Conservation (phyloP, 2,329 filamentous ascomycete genomes). For the Xylaria sp. region DNA sequence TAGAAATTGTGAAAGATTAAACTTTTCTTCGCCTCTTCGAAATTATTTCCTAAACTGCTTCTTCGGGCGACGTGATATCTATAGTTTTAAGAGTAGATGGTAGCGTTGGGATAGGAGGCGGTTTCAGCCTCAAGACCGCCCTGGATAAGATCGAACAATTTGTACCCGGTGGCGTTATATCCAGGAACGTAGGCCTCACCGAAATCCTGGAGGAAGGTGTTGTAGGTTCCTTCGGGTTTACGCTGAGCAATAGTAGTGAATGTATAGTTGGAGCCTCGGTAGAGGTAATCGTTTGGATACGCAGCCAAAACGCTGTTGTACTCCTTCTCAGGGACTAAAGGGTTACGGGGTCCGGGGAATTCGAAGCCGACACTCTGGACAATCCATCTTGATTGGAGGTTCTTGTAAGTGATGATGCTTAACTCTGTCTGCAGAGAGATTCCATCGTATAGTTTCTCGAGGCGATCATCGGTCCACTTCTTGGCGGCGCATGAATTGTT, state of each 20-base stretch:
- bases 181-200: conserved; percentile 10
- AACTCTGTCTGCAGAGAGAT: conserved; percentile 22
- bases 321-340: conserved; percentile 14
- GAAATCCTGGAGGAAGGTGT: conserved; percentile 25
- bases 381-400: conserved; percentile 16
- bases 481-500: background rate
- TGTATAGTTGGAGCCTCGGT: conserved; percentile 28
- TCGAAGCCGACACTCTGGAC: conserved; percentile 23
- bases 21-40: background rate
- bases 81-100: background rate
- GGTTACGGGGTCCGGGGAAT: conserved; percentile 18
- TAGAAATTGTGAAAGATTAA: background rate
- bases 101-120: background rate
- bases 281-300: conserved; percentile 24
- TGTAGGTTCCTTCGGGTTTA: conserved; percentile 27
- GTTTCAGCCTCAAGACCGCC: background rate
- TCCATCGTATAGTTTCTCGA: conserved; percentile 25
- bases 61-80: background rate
- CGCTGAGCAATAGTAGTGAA: conserved; percentile 20
- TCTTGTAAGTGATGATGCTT: conserved; percentile 11
- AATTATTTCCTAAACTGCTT: background rate
- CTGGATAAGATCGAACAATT: background rate
- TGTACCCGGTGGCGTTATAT: background rate
- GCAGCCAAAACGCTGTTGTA: conserved; percentile 21
- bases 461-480: conserved; percentile 14